Conservation (phyloP, 2,329 filamentous ascomycete species). For the Alternaria sp. region DNA sequence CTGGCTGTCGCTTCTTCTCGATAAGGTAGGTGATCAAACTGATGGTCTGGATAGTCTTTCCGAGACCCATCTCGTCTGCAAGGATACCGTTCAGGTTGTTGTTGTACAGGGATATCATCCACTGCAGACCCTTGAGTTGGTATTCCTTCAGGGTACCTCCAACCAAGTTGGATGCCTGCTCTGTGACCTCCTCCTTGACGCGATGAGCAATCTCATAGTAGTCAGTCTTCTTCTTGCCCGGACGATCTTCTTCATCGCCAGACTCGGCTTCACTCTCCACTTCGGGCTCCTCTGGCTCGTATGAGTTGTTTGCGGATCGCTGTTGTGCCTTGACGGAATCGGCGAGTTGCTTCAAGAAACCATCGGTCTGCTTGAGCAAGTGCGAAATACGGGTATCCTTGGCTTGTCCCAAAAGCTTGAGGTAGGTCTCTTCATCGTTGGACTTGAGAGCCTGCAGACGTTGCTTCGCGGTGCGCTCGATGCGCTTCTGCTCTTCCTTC, state of each 20-base stretch:
- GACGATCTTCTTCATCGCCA: conserved; percentile 68
- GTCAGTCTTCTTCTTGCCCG: conserved; percentile 81
- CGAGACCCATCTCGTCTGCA: conserved; percentile 99
- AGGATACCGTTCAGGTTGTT: conserved; percentile 99
- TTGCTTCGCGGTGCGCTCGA: conserved; percentile 97
- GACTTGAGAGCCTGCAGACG: conserved; percentile 98
- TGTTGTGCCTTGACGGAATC: conserved; percentile 95
- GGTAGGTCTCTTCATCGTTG: conserved; percentile 98
- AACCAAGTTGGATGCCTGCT: conserved; percentile 84
- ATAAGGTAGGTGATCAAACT: conserved; percentile 97
- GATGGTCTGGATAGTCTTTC: conserved; percentile 99
- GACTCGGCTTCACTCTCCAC: conserved; percentile 65
- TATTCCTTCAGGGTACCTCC: conserved; percentile 96
- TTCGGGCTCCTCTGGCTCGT: conserved; percentile 69
- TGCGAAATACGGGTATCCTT: conserved; percentile 99
- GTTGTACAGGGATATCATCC: conserved; percentile 99
- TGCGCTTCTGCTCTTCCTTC: conserved; percentile 98
- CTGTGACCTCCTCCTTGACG: conserved; percentile 87
- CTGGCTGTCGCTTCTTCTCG: conserved; percentile 88
- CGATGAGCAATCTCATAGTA: conserved; percentile 99
- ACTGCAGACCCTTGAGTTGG: conserved; percentile 96
- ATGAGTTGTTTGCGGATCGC: conserved; percentile 78
- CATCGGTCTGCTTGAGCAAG: conserved; percentile 93
- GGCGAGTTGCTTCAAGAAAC: conserved; percentile 94
- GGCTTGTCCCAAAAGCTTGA: conserved; percentile 96